Base-by-base conservation (phyloP, 805 yeast genomes). In the Alloascoidea hylecoeti region DNA sequence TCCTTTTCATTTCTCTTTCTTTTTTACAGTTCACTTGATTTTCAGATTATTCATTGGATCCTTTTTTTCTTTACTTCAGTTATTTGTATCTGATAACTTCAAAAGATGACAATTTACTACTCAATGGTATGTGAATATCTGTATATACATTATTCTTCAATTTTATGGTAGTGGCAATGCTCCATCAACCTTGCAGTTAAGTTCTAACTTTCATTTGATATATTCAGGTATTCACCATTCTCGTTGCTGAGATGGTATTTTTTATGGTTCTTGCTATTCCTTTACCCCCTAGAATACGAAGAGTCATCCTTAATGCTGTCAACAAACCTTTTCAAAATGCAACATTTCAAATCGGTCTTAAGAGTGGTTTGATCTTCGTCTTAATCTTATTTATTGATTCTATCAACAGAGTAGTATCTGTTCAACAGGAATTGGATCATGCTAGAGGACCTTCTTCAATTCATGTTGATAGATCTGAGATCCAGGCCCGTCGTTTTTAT, bases 401-500 rank as follows among this genome's bases (percentile, higher is more conserved):
- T 2, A 78, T 86, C 45, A 86, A 84, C 59, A 72, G 95, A 43
- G 88, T 85, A 33, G 68, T 68, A 52, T 62, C 78, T 16, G 84
- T 85, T 27, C 66, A 72, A 30, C 63, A 66, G 35, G 95, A 83
- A 51, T 61, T 79, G 51, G 56, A 61, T 33, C 58, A 64, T 14
- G 49, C 51, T 30, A 49, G 47, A 5, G 48, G 49, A 5, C 44
- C 49, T 3, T 48, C 49, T 5, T 33, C 45, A 2, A 48, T 49
- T 6, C 42, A 49, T 4, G 41, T 39, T 42, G 89, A 82, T 49
- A 68, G 95, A 42, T 63, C 85, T 15, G 97, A 92, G 52, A 67
- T 82, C 40, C 86, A 81, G 57, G 92, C 96, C 16, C 74, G 96
- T 58, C 72, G 86, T 52, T 92, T 92, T 60, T 88, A 88, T 53